These are phyloP conservation scores for Candida parachauliodes DNA, from an alignment of 805 yeast species.

Conservation along the genomic window DNA sequence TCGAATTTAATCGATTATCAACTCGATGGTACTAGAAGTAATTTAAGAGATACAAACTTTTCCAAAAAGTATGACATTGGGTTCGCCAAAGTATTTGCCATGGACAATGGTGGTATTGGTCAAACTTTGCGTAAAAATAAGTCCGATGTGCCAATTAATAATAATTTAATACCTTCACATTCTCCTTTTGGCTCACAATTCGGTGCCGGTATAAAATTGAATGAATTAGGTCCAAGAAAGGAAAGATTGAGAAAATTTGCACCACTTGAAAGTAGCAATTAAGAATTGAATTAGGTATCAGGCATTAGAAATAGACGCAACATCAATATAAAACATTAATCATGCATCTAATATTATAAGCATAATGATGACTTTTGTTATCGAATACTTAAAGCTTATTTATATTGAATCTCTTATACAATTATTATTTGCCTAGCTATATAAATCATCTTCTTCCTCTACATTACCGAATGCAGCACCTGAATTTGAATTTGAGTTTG, in stretches of 20 bases:
- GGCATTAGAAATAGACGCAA: too few species aligned
- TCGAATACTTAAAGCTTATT: too few species aligned
- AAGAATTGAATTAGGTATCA: not conserved
- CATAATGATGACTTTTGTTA: too few species aligned
- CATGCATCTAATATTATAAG: too few species aligned
- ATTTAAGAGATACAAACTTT: conserved; percentile 35
- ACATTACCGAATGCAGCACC: conserved; percentile 48
- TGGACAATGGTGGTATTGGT: conserved; percentile 45
- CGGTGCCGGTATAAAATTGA: conserved; percentile 43
- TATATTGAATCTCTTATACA: too few species aligned
- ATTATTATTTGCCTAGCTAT: conserved; percentile 36
- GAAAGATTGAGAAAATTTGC: conserved; percentile 40
- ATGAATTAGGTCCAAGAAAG: conserved; percentile 43
- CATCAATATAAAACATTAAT: too few species aligned
- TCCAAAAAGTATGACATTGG: conserved; percentile 37
- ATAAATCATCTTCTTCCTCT: conserved; percentile 62
- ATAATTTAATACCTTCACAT: conserved; percentile 36
- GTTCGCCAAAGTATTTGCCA: conserved; percentile 38
- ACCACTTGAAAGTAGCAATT: conserved; percentile 18
- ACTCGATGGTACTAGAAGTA: conserved; percentile 26
- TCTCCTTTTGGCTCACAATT: conserved; percentile 39
- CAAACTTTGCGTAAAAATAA: conserved; percentile 28
- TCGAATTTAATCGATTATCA: conserved; percentile 35
- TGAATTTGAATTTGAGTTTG: too few species aligned
- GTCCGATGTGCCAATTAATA: conserved; percentile 18